A percentile compares a stretch with the other conserved stretches of the same genome.
Evolutionary conservation across 202 grass and related monocot genomes (phyloP).

Genomic region (Sporobolus alterniflorus): DNA sequence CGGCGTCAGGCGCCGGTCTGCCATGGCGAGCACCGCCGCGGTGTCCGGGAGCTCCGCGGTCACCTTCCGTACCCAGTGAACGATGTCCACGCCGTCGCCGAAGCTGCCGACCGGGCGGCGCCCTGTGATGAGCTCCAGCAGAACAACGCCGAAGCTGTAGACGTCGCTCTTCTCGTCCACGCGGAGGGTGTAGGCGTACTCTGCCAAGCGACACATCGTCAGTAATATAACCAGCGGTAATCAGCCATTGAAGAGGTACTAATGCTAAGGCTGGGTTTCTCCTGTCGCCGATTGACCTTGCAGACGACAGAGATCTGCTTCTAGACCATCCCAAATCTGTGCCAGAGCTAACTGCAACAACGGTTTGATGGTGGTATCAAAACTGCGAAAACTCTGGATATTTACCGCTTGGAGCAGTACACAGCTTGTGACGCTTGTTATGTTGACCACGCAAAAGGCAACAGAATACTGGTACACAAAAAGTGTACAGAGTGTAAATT

Average conservation of each 20-base stretch:
- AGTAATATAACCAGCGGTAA: too few relatives aligned
- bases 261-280: too few relatives aligned
- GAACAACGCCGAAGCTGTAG: constrained; percentile 73
- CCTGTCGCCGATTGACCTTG: too few relatives aligned
- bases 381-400: not conserved
- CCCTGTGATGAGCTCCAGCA: constrained; percentile 80
- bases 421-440: not conserved
- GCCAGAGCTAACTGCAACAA: not conserved
- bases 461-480: not conserved
- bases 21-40: constrained; percentile 55
- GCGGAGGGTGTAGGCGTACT: constrained; percentile 81
- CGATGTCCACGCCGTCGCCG: constrained; percentile 94
- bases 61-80: constrained; percentile 80
- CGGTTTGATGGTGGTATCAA: too few relatives aligned
- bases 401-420: not conserved
- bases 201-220: constrained; percentile 9
- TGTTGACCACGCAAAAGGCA: constrained; percentile 10
- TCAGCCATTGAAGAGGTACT: too few relatives aligned
- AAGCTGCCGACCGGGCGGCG: constrained; percentile 76
- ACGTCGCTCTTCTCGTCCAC: constrained; percentile 89
- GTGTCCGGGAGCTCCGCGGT: constrained; percentile 51
- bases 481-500: not conserved
- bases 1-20: constrained; percentile 59
- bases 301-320: too few relatives aligned
- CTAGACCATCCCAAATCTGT: constrained; percentile 11